These are phyloP conservation scores for Salix udensis DNA, from an alignment of 345 rosid species.

Conservation along the genomic window DNA sequence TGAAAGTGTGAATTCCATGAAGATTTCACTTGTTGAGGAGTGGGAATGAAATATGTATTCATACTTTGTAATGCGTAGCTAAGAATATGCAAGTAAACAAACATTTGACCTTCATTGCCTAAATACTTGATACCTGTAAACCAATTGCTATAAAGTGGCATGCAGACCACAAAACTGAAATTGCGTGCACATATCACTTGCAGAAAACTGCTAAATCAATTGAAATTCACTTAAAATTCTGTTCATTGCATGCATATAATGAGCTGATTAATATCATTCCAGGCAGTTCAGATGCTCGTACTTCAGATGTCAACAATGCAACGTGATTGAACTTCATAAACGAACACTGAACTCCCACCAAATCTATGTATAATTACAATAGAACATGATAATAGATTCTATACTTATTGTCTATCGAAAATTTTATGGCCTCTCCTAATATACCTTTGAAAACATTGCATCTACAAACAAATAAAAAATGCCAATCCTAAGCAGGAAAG, in stretches of 20 bases:
- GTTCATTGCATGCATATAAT: neutral
- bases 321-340: neutral
- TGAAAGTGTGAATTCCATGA: neutral
- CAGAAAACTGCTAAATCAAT: neutral
- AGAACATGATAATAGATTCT: conserved; percentile 2
- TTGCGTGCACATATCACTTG: neutral
- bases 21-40: neutral
- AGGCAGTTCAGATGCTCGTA: neutral
- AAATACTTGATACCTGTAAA: neutral
- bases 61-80: too few relatives aligned
- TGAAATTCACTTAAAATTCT: neutral
- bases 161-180: neutral
- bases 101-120: neutral
- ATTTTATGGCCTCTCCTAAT: conserved; percentile 5
- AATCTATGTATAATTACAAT: conserved; percentile 1
- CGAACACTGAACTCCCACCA: neutral
- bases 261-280: neutral
- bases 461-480: conserved; percentile 34
- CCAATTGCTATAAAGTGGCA: neutral
- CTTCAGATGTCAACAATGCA: neutral
- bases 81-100: too few relatives aligned
- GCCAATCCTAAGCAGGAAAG: conserved; percentile 7
- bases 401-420: neutral
- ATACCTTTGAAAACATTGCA: conserved; percentile 4
- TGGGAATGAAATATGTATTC: neutral